Conservation (phyloP, 306 rosid species). For the Lathyrus sativus region DNA sequence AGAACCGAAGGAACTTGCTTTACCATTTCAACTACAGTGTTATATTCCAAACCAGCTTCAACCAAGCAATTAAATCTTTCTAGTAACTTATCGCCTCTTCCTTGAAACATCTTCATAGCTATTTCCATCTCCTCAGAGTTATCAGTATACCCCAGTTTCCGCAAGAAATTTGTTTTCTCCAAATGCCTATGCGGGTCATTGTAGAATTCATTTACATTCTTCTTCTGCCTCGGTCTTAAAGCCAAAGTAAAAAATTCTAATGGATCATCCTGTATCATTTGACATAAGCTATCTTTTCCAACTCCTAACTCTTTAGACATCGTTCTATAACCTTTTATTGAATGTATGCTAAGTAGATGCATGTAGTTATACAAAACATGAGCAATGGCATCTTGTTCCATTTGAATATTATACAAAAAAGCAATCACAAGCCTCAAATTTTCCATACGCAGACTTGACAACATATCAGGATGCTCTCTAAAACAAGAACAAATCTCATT, state of each 20-base stretch:
- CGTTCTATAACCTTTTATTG: slow-evolving; percentile 61
- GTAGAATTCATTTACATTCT: slow-evolving; percentile 26
- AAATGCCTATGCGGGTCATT: slow-evolving; percentile 42
- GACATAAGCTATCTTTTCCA: slow-evolving; percentile 48
- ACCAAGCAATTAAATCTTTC: slow-evolving; percentile 87
- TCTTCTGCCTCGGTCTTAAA: slow-evolving; percentile 44
- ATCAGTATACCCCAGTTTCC: slow-evolving; percentile 65
- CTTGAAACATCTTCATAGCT: slow-evolving; percentile 64
- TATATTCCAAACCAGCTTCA: slow-evolving; percentile 74
- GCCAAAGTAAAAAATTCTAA: slow-evolving; percentile 53
- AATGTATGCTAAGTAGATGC: slow-evolving; percentile 45
- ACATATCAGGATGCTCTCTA: slow-evolving; percentile 51
- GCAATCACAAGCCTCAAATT: slow-evolving; percentile 54
- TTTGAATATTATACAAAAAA: slow-evolving; percentile 57
- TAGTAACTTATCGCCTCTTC: slow-evolving; percentile 79
- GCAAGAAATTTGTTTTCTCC: slow-evolving; percentile 66
- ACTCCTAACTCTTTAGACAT: slow-evolving; percentile 61
- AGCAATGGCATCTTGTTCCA: slow-evolving; percentile 60
- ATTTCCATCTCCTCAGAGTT: slow-evolving; percentile 82
- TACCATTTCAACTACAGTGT: slow-evolving; percentile 49
- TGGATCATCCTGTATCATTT: slow-evolving; percentile 63
- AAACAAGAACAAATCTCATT: slow-evolving; percentile 49
- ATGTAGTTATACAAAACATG: slow-evolving; percentile 48
- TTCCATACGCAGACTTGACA: slow-evolving; percentile 43
- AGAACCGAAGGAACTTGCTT: slow-evolving; percentile 66